Evolutionary conservation across 1,284 basidiomycete species (phyloP), one percentile per base, ranked within the genome.

Genomic region (Irpex sp.): DNA sequence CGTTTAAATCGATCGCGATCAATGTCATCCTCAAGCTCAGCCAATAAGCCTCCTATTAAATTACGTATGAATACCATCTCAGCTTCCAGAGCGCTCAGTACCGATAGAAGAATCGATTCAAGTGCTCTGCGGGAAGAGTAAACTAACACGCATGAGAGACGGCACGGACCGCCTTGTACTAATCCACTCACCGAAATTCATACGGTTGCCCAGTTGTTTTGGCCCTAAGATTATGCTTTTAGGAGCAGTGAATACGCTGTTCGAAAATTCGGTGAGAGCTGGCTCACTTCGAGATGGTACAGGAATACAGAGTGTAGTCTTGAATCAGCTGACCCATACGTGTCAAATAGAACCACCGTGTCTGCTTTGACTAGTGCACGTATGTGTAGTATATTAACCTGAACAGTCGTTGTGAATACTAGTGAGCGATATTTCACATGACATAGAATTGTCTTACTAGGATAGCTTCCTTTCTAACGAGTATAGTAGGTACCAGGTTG

Each of bases 301-400:
- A 96, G 79, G 74, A 97, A 96, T 4, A 91, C 88, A 40, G 91
- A 91, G 72, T 95, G 93, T 1, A 96, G 82, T 64, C 90, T 83
- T 6, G 91, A 93, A 74, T 96, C 94, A 17, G 88, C 85, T 26
- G 89, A 92, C 4, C 93, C 94, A 71, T 89, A 93, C 1, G 91
- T 89, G 72, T 98, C 96, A 73, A 99, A 98, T 26, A 99, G 83
- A 52, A 98, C 82, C 49, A 98, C 94, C 47, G 91, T 84, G 74
- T 98, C 94, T 4, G 93, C 89, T 77, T 98, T 98, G 74, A 99
- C 90, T 56, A 98, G 85, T 1, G 95, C 96, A 60, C 96, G 88
- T 58, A 98, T 93, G 73, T 98, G 96, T 44, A 98, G 85, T 56
- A 98, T 92, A 68, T 97, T 98, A 62, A 98, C 82, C 91, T 93